Evolutionary conservation across 768 basidiomycete species (phyloP), one percentile per base, ranked within the genome.

Genomic region (Amanita exitialis): DNA sequence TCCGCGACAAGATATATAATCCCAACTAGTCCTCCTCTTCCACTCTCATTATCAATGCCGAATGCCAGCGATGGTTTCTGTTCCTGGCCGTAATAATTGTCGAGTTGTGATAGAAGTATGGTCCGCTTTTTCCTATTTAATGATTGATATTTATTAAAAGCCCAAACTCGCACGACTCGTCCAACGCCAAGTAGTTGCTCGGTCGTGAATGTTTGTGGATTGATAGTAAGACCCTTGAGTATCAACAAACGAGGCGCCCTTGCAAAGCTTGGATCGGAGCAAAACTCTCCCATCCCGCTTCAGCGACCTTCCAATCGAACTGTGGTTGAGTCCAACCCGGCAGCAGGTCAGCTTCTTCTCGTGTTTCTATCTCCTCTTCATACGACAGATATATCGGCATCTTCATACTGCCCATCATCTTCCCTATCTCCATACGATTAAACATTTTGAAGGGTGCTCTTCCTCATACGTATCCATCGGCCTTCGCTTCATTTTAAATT

Each of bases 221-320:
- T 50, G 16, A 50, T 50, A 16, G 49, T 39, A 18, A 50, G 41
- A 13, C 41, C 38, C 49, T 50, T 12, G 4, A 25, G 23, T 23
- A 48, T 25, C 16, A 23, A 28, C 18, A 13, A 50, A 23, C 23
- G 23, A 23, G 23, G 6, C 49, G 1, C 23, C 42, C 49, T 41
- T 50, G 35, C 39, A 23, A 23, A 23, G 23, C 13, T 72, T n/a
- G 58, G 23, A 23, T 23, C 23, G 23, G 23, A 4, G 23, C 23
- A 23, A 23, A 23, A 23, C 23, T 23, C 23, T 23, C 23, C 23
- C 23, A 23, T 2, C 23, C 23, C 23, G 4, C 23, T 23, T 23
- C 23, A 23, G 23, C 23, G 23, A 23, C 23, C 2, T 23, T 23
- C 23, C 23, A 23, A 32, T 50, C 39, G 18, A 50, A 43, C 20